Base-by-base conservation (phyloP, 345 rosid genomes). In the Arabidopsis arenosa region DNA sequence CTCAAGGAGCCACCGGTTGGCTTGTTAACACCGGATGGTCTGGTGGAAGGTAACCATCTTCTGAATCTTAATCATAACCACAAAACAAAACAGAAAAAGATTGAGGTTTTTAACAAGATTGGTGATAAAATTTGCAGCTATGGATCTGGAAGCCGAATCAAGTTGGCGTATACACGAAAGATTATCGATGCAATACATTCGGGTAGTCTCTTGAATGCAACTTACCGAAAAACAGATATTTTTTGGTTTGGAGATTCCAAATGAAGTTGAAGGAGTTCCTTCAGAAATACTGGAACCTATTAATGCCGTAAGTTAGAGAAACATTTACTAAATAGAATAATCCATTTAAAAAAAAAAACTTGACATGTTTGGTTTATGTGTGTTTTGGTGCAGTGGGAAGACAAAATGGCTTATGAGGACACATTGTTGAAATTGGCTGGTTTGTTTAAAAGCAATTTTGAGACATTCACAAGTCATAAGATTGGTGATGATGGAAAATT, bases 21-120 rank as follows among this genome's bases (percentile, higher is more conserved):
- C 99, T 96, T 4, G 93, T 96, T 72, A 96, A 96, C 88, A 96
- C 98, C 3, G 97, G 98, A 60, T 96, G 99, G 99, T 93, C 97
- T 0, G 97, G 95, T 57, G 99, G 99, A 78, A 90, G 98, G 98
- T 94, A 85, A 41, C 47, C 40, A 62, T 43, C 15, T 41, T 56
- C n/a, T 2, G 37, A 2, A 2, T 13, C 44, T 40, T 17, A 18
- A 7, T 6, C 30, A 12, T 14, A 4, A 28, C 2, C 6, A 0
- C 39, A 30, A 17, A 28, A 63, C 3, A 11, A 5, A 15, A 18
- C 12, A 49, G 4, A 52, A 33, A 13, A n/a, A 2, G 7, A 7
- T 37, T 9, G 10, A 28, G 13, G 33, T 0, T 32, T 17, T 23
- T n/a, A 14, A 39, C 2, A 63, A 13, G 17, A 14, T 2, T 63